phyloP scores from a whole-genome alignment of 2,329 filamentous ascomycete genomes.

The Colletotrichum eleusines region DNA sequence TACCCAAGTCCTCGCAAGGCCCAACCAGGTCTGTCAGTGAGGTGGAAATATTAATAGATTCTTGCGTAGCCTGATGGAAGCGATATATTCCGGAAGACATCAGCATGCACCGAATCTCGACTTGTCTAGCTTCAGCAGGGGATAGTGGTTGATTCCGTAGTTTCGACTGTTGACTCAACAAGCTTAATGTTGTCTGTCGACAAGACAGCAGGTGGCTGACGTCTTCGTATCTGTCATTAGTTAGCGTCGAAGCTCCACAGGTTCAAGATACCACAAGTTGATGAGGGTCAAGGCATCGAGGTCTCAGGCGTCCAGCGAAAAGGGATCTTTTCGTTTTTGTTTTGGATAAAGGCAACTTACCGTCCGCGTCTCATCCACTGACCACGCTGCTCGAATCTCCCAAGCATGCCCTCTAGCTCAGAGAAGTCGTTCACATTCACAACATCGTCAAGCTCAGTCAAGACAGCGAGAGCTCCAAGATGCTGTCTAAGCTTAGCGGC shows the following conservation, averaged over 20 bases:
- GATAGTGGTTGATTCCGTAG: conserved; percentile 72
- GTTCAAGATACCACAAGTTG: not conserved
- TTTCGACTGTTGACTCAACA: conserved; percentile 77
- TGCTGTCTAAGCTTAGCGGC: conserved; percentile 66
- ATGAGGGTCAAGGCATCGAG: no score
- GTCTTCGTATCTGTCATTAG: conserved; percentile 73
- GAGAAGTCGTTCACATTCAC: conserved; percentile 69
- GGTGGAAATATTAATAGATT: conserved; percentile 87
- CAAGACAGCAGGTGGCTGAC: conserved; percentile 85
- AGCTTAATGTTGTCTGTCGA: conserved; percentile 84
- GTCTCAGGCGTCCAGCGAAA: not conserved
- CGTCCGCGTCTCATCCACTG: conserved; percentile 86
- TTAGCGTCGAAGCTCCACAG: not conserved
- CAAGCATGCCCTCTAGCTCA: conserved; percentile 72
- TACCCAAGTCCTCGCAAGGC: conserved; percentile 75
- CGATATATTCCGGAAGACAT: conserved; percentile 81
- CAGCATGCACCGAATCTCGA: conserved; percentile 83
- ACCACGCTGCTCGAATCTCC: conserved; percentile 73
- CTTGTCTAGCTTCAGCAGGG: conserved; percentile 72
- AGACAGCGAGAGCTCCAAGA: conserved; percentile 74
- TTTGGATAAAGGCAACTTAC: conserved; percentile 60
- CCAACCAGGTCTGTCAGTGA: conserved; percentile 82
- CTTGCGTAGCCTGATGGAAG: conserved; percentile 84
- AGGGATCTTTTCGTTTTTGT: conserved; percentile 29
- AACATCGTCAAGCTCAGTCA: conserved; percentile 86